phyloP scores from a whole-genome alignment of 179 eudicot species.

The Gypsophila paniculata region DNA sequence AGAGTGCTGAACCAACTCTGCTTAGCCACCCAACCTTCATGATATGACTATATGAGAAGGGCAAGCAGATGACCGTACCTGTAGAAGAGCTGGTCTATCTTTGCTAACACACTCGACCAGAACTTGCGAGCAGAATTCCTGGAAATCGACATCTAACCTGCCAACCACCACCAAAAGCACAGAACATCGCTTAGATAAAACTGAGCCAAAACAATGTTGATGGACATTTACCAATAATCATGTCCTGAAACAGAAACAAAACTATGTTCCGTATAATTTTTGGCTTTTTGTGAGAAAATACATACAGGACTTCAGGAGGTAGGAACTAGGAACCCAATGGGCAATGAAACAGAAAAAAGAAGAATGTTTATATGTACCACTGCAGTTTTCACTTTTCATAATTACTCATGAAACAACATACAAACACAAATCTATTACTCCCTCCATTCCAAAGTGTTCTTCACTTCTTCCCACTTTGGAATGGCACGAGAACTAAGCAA shows the following conservation, averaged over 20 bases:
- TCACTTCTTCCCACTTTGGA: too few relatives aligned
- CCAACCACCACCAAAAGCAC: constrained; percentile 17
- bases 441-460: too few relatives aligned
- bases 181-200: not conserved
- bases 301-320: not conserved
- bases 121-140: constrained; percentile 93
- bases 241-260: not conserved
- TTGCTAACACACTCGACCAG: constrained; percentile 95
- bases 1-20: constrained; percentile 1
- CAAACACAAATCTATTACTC: not conserved
- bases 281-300: too few relatives aligned
- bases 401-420: not conserved
- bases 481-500: too few relatives aligned
- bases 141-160: constrained; percentile 82
- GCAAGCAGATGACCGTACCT: constrained; percentile 39
- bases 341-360: not conserved
- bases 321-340: too few relatives aligned
- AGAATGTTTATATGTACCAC: not conserved
- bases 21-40: not conserved
- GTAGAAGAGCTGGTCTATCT: constrained; percentile 89
- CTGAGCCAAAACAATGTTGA: not conserved
- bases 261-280: too few relatives aligned
- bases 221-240: not conserved
- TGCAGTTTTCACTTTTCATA: not conserved
- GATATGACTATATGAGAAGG: constrained; percentile 2